A percentile compares a stretch with the other conserved stretches of the same genome.
These are phyloP conservation scores for Biscogniauxia mediterranea DNA, from an alignment of 2,329 filamentous ascomycete genomes.

Conservation along the genomic window DNA sequence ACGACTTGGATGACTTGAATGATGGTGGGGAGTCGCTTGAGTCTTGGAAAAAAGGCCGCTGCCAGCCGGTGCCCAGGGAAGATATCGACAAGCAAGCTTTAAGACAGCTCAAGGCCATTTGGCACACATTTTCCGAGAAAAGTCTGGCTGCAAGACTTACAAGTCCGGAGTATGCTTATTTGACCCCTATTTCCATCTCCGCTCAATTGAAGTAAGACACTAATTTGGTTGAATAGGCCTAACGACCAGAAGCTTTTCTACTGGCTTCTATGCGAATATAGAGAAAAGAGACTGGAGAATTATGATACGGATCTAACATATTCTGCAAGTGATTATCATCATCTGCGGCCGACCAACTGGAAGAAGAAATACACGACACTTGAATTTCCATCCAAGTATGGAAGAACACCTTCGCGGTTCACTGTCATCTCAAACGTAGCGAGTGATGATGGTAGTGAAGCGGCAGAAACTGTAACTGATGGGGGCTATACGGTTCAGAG, in stretches of 20 bases:
- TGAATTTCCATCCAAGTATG: constrained; percentile 51
- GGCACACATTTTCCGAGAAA: constrained; percentile 80
- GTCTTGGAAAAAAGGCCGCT: constrained; percentile 60
- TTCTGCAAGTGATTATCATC: constrained; percentile 89
- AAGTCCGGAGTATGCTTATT: constrained; percentile 55
- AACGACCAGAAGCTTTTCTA: constrained; percentile 97
- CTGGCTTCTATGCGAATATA: constrained; percentile 76
- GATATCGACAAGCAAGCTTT: constrained; percentile 81
- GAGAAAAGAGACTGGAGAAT: constrained; percentile 81
- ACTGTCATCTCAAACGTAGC: constrained; percentile 63
- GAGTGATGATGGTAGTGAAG: constrained; percentile 44
- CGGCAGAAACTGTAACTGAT: constrained; percentile 34
- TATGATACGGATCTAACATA: constrained; percentile 79
- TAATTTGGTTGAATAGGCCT: constrained; percentile 48
- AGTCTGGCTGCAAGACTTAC: constrained; percentile 68
- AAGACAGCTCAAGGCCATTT: constrained; percentile 83
- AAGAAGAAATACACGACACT: constrained; percentile 61
- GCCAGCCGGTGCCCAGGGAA: constrained; percentile 55
- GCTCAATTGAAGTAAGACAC: constrained; percentile 5
- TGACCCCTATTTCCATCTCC: background rate
- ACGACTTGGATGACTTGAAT: constrained; percentile 68
- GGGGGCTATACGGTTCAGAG: constrained; percentile 53
- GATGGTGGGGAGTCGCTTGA: constrained; percentile 53
- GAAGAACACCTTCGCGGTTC: constrained; percentile 58
- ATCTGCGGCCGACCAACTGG: constrained; percentile 60